Evolutionary conservation across 257 asterid species (phyloP).

Genomic region (Scutellaria baicalensis): DNA sequence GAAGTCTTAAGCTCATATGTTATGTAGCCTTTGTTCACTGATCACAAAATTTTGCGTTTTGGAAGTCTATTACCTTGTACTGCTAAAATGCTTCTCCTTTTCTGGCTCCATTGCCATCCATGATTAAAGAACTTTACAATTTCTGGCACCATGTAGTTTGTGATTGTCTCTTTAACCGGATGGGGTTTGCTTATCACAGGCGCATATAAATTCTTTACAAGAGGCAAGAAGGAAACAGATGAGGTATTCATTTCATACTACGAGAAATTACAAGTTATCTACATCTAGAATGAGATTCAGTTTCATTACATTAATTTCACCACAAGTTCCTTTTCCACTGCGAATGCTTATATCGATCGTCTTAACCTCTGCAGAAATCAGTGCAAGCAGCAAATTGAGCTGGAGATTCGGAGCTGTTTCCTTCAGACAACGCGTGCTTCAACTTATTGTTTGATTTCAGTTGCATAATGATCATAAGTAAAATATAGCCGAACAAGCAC

Average conservation of each 20-base stretch:
- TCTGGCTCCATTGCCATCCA: neutral
- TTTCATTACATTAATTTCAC: neutral
- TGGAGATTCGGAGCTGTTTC: slow-evolving; percentile 16
- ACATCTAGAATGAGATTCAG: no score
- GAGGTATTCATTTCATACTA: slow-evolving; percentile 35
- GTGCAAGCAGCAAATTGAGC: slow-evolving; percentile 43
- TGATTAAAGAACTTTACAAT: neutral
- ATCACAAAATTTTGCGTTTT: neutral
- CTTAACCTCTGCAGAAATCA: slow-evolving; percentile 38
- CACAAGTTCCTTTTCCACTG: neutral
- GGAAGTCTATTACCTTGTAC: neutral
- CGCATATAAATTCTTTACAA: slow-evolving; percentile 51
- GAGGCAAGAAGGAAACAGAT: slow-evolving; percentile 59
- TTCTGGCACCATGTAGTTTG: slow-evolving; percentile 45
- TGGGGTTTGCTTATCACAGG: slow-evolving; percentile 60
- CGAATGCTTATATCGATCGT: neutral
- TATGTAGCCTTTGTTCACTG: neutral
- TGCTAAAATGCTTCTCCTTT: neutral
- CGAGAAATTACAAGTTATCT: no score
- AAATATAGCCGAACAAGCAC: slow-evolving; percentile 36
- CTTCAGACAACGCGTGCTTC: slow-evolving; percentile 34
- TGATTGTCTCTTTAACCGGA: slow-evolving; percentile 70
- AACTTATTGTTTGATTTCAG: slow-evolving; percentile 20
- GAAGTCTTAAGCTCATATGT: neutral
- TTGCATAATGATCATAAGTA: slow-evolving; percentile 10